Evolutionary conservation across 2,329 filamentous ascomycete species (phyloP), one percentile per base, ranked within the genome.

Genomic region (Penicillium hesseltinei): DNA sequence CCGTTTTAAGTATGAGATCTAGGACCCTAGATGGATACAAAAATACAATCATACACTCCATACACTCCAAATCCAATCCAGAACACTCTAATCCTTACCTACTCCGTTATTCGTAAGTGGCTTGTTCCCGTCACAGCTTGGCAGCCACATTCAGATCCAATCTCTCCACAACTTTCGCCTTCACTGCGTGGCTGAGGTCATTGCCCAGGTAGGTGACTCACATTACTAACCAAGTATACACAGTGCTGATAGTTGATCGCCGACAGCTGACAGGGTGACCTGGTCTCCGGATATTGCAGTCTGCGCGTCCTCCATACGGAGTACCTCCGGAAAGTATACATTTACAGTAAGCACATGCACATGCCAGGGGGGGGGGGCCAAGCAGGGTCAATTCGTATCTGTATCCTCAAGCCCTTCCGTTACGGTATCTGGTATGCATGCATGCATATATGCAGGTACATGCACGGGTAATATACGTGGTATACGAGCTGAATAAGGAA

Each of bases 381-480:
- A 15, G 15, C 21, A 15, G 8, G 21, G 31, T 13, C 21, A 33
- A 27, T 44, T 33, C 31, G 2, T 27, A 55, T 33, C 27, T 7
- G 25, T 27, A 27, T 38, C 9, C 31, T 4, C 27, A 40, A 48
- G 21, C 27, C 21, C n/a, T 23, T 35, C 44, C 43, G 35, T 29
- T 5, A 29, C 29, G 53, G 46, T 43, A 38, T 44, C 51, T 54
- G 54, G 54, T 56, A 45, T 53, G 17, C 36, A 29, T 60, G 58
- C 62, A 64, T 64, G 54, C 52, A 58, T 54, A 51, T 61, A 62
- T 64, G 61, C 62, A 64, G 58, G 61, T 64, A 64, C 61, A 54
- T 59, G 62, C 56, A 59, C 27, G 33, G 48, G 52, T 49, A 48
- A 56, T 47, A 23, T 47, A 59, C 35, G 33, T 51, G 48, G n/a